Percentiles rank a stretch among this genome's conserved stretches.
phyloP scores from a whole-genome alignment of 2,329 filamentous ascomycete species.

The Cordyceps tenuipes region DNA sequence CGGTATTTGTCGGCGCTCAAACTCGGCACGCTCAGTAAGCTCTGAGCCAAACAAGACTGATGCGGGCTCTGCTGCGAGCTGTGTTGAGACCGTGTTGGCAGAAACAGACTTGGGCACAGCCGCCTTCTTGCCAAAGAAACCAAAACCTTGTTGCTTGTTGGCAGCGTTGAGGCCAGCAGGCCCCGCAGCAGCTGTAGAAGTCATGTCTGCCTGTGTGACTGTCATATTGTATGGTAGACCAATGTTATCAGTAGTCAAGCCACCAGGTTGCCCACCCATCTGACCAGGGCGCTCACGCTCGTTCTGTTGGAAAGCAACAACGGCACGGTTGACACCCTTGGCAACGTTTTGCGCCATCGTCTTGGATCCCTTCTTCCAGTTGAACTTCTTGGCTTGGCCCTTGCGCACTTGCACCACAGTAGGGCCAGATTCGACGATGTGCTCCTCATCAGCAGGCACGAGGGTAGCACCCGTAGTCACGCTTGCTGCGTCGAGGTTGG shows the following conservation, averaged over 20 bases:
- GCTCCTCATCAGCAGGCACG: conserved; percentile 58
- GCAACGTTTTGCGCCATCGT: conserved; percentile 89
- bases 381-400: conserved; percentile 91
- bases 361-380: conserved; percentile 96
- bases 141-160: conserved; percentile 48
- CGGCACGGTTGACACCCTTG: conserved; percentile 89
- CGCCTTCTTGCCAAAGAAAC: conserved; percentile 58
- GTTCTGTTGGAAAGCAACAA: conserved; percentile 60
- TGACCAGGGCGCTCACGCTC: conserved; percentile 44
- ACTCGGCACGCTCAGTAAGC: conserved; percentile 74
- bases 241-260: conserved; percentile 54
- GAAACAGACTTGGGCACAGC: conserved; percentile 45
- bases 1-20: conserved; percentile 81
- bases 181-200: conserved; percentile 15
- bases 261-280: conserved; percentile 41
- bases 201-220: conserved; percentile 42
- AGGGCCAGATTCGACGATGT: conserved; percentile 62
- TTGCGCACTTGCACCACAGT: conserved; percentile 94
- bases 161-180: conserved; percentile 20
- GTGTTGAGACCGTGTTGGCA: conserved; percentile 30
- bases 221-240: conserved; percentile 66
- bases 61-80: conserved; percentile 43
- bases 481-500: conserved; percentile 45
- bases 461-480: conserved; percentile 50
- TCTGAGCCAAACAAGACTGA: conserved; percentile 79